Conservation (phyloP, 345 rosid genomes). For the Linum usitatissimum region DNA sequence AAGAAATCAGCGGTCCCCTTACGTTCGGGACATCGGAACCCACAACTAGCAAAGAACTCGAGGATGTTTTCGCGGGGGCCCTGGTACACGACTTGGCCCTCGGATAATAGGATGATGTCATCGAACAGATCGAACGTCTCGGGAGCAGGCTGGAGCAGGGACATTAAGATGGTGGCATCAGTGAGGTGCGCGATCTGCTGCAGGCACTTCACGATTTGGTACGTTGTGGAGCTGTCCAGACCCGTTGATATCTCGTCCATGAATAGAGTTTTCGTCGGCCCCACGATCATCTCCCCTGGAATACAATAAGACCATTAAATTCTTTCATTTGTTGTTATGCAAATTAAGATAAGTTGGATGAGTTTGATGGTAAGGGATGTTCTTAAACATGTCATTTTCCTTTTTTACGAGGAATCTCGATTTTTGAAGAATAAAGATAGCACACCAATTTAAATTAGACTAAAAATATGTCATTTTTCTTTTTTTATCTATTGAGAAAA, state of each 20-base stretch:
- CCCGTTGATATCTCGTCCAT: conserved; percentile 99
- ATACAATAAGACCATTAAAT: background rate
- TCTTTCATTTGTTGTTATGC: no score
- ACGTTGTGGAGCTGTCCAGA: conserved; percentile 85
- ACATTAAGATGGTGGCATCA: conserved; percentile 64
- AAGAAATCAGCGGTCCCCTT: conserved; percentile 86
- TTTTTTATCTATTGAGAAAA: no score
- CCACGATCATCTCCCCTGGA: conserved; percentile 91
- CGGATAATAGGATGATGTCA: conserved; percentile 62
- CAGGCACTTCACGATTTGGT: conserved; percentile 75
- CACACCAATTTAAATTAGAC: no score
- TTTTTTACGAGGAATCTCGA: no score
- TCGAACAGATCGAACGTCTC: conserved; percentile 87
- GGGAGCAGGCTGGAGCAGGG: conserved; percentile 85
- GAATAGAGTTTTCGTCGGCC: conserved; percentile 75
- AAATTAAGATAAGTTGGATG: no score
- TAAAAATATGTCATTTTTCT: no score
- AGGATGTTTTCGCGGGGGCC: conserved; percentile 67
- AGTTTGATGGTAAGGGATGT: no score
- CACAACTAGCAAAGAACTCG: conserved; percentile 57
- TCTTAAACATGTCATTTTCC: no score
- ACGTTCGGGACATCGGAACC: conserved; percentile 73
- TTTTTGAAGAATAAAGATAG: no score
- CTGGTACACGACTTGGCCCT: conserved; percentile 76
- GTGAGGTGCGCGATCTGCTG: conserved; percentile 69